Conservation (phyloP, 805 yeast genomes). For the Lachancea sp. region DNA sequence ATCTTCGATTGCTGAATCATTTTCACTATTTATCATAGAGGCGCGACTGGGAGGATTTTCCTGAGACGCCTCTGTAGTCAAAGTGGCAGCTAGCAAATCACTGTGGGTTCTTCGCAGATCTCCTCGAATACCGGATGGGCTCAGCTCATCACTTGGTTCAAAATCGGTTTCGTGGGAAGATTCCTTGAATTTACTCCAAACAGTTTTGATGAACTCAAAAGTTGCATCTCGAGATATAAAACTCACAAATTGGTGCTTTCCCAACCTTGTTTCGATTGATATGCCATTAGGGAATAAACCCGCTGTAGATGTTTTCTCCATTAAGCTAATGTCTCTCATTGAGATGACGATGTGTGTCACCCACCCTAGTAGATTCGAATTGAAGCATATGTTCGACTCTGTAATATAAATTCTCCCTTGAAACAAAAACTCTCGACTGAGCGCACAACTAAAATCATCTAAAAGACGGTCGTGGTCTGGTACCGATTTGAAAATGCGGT, state of each 20-base stretch:
- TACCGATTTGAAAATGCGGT: conserved; percentile 59
- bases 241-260: conserved; percentile 78
- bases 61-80: not conserved
- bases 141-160: not conserved
- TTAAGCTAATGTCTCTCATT: conserved; percentile 52
- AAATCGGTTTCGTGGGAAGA: not conserved
- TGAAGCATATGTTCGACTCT: conserved; percentile 74
- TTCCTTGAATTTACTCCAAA: conserved; percentile 48
- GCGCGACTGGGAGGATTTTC: conserved; percentile 26
- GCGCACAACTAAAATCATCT: conserved; percentile 87
- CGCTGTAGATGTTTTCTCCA: conserved; percentile 76
- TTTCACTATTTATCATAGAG: conserved; percentile 18
- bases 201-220: conserved; percentile 56
- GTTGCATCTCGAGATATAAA: conserved; percentile 78
- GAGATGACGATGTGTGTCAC: conserved; percentile 73
- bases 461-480: conserved; percentile 65
- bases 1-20: conserved; percentile 27
- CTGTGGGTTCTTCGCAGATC: not conserved
- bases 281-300: conserved; percentile 91
- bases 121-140: not conserved
- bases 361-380: conserved; percentile 80
- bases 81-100: conserved; percentile 1
- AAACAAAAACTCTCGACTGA: conserved; percentile 74
- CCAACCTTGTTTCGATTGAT: conserved; percentile 53
- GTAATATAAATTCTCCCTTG: conserved; percentile 86